Conservation (phyloP, 2,329 filamentous ascomycete genomes). For the Decorospora gaudefroyi region DNA sequence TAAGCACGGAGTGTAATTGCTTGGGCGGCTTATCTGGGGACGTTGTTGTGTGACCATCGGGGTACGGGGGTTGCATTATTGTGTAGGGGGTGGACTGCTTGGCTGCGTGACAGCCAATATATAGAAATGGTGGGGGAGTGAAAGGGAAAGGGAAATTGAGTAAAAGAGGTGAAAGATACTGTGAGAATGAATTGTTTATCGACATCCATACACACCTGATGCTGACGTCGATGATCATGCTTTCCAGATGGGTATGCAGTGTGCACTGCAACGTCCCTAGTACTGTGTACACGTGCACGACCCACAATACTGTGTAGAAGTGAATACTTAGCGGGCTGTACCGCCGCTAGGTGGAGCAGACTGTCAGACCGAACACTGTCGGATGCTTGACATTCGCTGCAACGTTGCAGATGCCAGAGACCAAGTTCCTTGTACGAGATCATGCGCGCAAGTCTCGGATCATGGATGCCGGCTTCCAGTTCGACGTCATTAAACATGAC, state of each 20-base stretch:
- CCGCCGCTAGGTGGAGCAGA: too few relatives aligned
- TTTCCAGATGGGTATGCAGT: too few relatives aligned
- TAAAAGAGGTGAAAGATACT: neutral
- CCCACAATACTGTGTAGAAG: too few relatives aligned
- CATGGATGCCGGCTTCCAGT: neutral
- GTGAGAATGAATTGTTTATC: too few relatives aligned
- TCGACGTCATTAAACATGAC: neutral
- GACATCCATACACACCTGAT: too few relatives aligned
- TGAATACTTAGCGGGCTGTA: too few relatives aligned
- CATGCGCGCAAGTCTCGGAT: neutral
- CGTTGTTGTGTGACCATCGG: slow-evolving; percentile 5
- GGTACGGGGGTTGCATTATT: slow-evolving; percentile 1
- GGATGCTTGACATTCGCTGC: too few relatives aligned
- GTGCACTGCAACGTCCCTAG: too few relatives aligned
- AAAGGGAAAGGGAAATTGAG: neutral
- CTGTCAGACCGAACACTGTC: too few relatives aligned
- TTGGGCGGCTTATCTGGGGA: slow-evolving; percentile 12
- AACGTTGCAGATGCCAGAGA: too few relatives aligned
- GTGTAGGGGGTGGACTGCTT: slow-evolving; percentile 7
- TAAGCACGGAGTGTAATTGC: slow-evolving; percentile 5
- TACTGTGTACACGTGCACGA: too few relatives aligned
- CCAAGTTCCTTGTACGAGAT: neutral
- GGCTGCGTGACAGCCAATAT: slow-evolving; percentile 11
- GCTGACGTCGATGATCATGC: too few relatives aligned
- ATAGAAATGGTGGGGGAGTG: neutral